A percentile compares a stretch with the other conserved stretches of the same genome.
Conservation (phyloP, 345 rosid genomes). For the Citrus inodora region DNA sequence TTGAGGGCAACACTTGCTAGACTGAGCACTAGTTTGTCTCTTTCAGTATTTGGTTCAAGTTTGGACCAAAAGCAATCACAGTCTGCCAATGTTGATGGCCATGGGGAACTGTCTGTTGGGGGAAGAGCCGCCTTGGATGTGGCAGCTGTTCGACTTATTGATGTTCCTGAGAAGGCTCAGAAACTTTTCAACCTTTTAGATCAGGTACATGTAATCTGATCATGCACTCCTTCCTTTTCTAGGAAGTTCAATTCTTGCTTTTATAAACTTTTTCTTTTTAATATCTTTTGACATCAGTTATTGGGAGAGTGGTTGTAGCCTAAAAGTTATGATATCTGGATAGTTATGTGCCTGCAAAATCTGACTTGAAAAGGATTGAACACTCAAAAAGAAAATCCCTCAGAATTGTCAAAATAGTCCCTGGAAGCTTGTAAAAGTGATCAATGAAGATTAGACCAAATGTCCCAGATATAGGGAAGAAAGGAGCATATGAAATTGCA, state of each 20-base stretch:
- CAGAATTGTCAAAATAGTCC: not conserved
- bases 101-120: slow-evolving; percentile 48
- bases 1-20: slow-evolving; percentile 92
- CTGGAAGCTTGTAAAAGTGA: not conserved
- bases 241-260: not conserved
- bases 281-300: not conserved
- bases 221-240: not conserved
- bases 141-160: slow-evolving; percentile 79
- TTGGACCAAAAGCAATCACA: slow-evolving; percentile 70
- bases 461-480: not conserved
- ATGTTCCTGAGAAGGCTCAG: slow-evolving; percentile 80
- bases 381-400: not conserved
- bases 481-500: not conserved
- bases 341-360: not conserved
- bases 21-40: slow-evolving; percentile 78
- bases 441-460: not conserved
- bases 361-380: not conserved
- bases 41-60: slow-evolving; percentile 67
- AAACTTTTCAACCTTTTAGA: slow-evolving; percentile 82
- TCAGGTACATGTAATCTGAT: slow-evolving; percentile 49
- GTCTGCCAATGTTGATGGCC: slow-evolving; percentile 37
- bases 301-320: not conserved
- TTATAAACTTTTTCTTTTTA: not conserved
- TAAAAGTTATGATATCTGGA: not conserved
- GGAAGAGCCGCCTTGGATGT: slow-evolving; percentile 92